Base-by-base conservation (phyloP, 768 basidiomycete genomes). In the Rhodotorula graminis region DNA sequence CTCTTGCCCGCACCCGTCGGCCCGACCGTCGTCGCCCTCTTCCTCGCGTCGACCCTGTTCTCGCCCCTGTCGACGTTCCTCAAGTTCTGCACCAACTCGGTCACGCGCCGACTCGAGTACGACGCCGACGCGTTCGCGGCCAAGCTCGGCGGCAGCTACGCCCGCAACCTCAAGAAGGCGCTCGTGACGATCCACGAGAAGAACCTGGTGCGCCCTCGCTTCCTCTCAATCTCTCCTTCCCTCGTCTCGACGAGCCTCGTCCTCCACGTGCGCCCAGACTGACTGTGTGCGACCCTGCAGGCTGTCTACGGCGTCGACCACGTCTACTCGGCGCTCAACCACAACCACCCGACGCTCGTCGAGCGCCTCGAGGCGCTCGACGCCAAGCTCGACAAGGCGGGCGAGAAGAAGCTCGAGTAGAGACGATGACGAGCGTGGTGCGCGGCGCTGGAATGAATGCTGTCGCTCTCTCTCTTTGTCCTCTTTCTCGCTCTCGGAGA, bases 271-370 rank as follows among this genome's bases (percentile, higher is more conserved):
- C n/a, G n/a, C 29, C 59, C 66, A 64, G 55, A 31, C 64, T 40
- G 18, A 57, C 58, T 29, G 29, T 9, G 40, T 5, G 23, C 6
- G 25, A 16, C n/a, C 42, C 5, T 12, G 47, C 57, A 67, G 70
- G 65, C 74, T 7, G 42, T 77, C 29, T 74, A 74, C 57, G 67
- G 31, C 11, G 68, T 73, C 59, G 77, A 77, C 33, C 65, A 60
- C 53, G 12, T 77, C 61, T 96, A 95, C 83, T 96, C 93, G 63
- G 91, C 91, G 31, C 96, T 92, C 77, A 92, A 96, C 81, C 92
- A 97, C 81, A 93, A 91, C 60, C 95, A 99, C 81, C 95, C 95
- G 10, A 96, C 93, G 5, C 81, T 99, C 75, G 89, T 90, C 50
- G 94, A 99, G 83, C 86, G 94, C 15, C 83, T 97, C 78, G 88